Percentiles rank a stretch among this genome's conserved stretches.
phyloP scores from a whole-genome alignment of 352 stramenopile genomes.

The Phytophthora gonapodyides region DNA sequence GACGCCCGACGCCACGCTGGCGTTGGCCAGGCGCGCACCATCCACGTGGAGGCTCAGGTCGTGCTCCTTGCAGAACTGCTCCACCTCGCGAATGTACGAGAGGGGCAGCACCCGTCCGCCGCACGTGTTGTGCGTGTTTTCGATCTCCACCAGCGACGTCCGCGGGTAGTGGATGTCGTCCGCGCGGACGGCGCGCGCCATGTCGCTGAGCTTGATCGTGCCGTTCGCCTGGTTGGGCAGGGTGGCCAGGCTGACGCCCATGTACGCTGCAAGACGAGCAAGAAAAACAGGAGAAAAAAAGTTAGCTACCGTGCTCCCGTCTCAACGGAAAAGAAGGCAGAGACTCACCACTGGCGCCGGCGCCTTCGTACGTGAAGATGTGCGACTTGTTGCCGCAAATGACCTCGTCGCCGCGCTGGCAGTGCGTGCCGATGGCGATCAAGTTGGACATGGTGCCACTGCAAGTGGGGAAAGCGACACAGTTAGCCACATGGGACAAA shows the following conservation, averaged over 20 bases:
- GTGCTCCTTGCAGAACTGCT: conserved; percentile 69
- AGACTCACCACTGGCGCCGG: conserved; percentile 73
- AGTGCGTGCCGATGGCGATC: conserved; percentile 94
- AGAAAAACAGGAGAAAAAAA: neutral
- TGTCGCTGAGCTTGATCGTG: conserved; percentile 79
- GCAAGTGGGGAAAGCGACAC: conserved; percentile 4
- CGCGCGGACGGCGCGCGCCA: conserved; percentile 68
- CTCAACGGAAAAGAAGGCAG: neutral
- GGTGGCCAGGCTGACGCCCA: conserved; percentile 88
- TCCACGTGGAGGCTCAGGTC: conserved; percentile 95
- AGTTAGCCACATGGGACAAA: conserved; percentile 5
- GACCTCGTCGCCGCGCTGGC: conserved; percentile 91
- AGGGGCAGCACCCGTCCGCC: conserved; percentile 90
- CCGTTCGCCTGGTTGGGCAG: conserved; percentile 82
- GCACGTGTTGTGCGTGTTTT: conserved; percentile 99
- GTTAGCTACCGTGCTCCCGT: conserved; percentile 4
- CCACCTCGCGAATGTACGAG: conserved; percentile 81
- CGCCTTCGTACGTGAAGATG: conserved; percentile 97
- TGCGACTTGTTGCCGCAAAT: conserved; percentile 96
- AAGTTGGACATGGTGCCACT: conserved; percentile 98
- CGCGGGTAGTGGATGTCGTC: conserved; percentile 83
- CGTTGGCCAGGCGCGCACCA: conserved; percentile 95
- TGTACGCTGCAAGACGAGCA: conserved; percentile 56
- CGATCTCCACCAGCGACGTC: conserved; percentile 93
- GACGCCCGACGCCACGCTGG: conserved; percentile 78